Conservation (phyloP, 768 basidiomycete genomes). For the Hypsizygus marmoreus region DNA sequence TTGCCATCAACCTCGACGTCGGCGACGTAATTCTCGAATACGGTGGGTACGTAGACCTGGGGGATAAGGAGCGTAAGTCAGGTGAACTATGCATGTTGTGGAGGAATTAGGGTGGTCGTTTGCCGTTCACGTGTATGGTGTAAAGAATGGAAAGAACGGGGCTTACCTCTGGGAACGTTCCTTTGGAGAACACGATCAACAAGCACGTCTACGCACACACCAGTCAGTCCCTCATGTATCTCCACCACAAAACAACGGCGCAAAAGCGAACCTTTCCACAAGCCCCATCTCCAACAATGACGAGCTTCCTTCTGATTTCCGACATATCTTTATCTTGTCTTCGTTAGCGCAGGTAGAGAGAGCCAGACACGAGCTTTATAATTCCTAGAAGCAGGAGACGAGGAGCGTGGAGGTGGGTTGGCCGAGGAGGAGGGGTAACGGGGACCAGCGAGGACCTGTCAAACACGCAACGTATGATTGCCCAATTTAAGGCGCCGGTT, state of each 20-base stretch:
- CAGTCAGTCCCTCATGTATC: background rate
- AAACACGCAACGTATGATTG: conserved; percentile 17
- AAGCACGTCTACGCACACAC: conserved; percentile 69
- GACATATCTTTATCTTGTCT: conserved; percentile 56
- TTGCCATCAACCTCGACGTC: conserved; percentile 99
- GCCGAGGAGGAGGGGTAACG: conserved; percentile 10
- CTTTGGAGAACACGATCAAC: conserved; percentile 95
- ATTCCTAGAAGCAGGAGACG: conserved; percentile 1
- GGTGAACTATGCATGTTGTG: conserved; percentile 8
- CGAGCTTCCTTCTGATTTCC: conserved; percentile 97
- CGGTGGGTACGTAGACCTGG: conserved; percentile 98
- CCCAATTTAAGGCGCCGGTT: conserved; percentile 26
- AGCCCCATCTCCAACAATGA: conserved; percentile 98
- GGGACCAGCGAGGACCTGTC: conserved; percentile 16
- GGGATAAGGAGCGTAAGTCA: background rate
- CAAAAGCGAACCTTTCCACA: conserved; percentile 76
- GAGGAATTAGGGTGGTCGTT: background rate
- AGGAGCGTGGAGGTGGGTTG: conserved; percentile 3
- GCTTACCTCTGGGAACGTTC: conserved; percentile 91
- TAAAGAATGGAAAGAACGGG: conserved; percentile 7
- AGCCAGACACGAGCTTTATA: no score
- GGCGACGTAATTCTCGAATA: conserved; percentile 99
- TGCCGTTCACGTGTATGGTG: background rate
- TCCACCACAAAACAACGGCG: conserved; percentile 1
- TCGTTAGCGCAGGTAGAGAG: background rate